phyloP scores from a whole-genome alignment of 2,329 filamentous ascomycete species.

The Pyrenochaeta sp. region DNA sequence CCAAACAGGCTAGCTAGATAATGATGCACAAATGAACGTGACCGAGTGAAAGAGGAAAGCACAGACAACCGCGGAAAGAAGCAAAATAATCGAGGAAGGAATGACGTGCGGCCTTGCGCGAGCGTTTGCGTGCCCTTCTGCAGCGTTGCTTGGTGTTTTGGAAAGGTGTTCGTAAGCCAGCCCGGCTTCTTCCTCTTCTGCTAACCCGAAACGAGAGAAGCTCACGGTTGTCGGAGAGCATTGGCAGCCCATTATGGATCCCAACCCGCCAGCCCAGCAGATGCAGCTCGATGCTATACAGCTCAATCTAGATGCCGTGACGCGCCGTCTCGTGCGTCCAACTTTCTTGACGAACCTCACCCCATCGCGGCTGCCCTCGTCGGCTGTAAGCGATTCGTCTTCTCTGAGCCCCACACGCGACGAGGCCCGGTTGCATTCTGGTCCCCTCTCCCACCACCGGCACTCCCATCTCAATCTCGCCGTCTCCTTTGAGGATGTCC shows the following conservation, averaged over 20 bases:
- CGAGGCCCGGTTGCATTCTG: conserved; percentile 40
- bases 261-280: conserved; percentile 29
- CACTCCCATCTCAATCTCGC: conserved; percentile 44
- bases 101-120: conserved; percentile 19
- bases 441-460: conserved; percentile 30
- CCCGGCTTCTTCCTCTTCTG: conserved; percentile 24
- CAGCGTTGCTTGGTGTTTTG: conserved; percentile 25
- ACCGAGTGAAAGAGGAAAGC: conserved; percentile 11
- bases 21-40: conserved; percentile 9
- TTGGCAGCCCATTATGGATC: conserved; percentile 38
- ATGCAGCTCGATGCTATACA: conserved; percentile 39
- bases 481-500: conserved; percentile 36
- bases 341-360: conserved; percentile 45
- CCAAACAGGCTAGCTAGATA: background rate
- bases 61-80: conserved; percentile 15
- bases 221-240: conserved; percentile 30
- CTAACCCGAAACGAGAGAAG: conserved; percentile 43
- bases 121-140: conserved; percentile 11
- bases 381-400: conserved; percentile 48
- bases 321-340: conserved; percentile 40
- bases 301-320: conserved; percentile 43
- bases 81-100: conserved; percentile 20
- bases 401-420: conserved; percentile 44
- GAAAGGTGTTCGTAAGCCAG: conserved; percentile 38
- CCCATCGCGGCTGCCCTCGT: conserved; percentile 46